A percentile compares a stretch with the other conserved stretches of the same genome.
These are phyloP conservation scores for Silene conica DNA, from an alignment of 148 eudicot species.

Conservation along the genomic window DNA sequence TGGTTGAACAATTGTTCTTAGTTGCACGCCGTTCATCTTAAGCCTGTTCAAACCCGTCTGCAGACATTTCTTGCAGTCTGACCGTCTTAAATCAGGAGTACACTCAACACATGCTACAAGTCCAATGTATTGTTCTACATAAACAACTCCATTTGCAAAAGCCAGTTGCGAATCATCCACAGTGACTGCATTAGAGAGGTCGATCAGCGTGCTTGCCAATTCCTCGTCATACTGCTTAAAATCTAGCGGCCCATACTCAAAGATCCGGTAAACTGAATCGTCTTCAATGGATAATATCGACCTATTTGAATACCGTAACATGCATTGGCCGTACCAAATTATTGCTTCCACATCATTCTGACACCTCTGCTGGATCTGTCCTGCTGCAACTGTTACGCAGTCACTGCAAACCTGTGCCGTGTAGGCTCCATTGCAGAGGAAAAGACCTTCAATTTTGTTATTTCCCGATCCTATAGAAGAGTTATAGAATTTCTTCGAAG, in stretches of 20 bases:
- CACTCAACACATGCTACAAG: conserved; percentile 18
- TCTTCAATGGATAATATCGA: conserved; percentile 17
- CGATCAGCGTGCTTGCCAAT: conserved; percentile 8
- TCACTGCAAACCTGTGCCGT: conserved; percentile 16
- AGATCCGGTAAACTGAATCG: conserved; percentile 8
- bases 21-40: not conserved
- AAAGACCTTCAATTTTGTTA: conserved; percentile 17
- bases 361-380: conserved; percentile 21
- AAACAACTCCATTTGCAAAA: conserved; percentile 12
- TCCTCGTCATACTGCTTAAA: conserved; percentile 21
- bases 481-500: conserved; percentile 13
- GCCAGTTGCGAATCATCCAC: conserved; percentile 15
- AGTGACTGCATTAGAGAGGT: conserved; percentile 14
- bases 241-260: conserved; percentile 14
- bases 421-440: conserved; percentile 19
- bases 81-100: conserved; percentile 19
- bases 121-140: not conserved
- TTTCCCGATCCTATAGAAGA: conserved; percentile 4
- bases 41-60: not conserved
- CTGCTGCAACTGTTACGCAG: conserved; percentile 19
- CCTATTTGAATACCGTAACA: conserved; percentile 22
- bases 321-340: conserved; percentile 26
- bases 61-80: conserved; percentile 23
- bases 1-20: not conserved
- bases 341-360: conserved; percentile 16